phyloP scores from a whole-genome alignment of 2,329 filamentous ascomycete genomes.

The Cryphonectria parasitica region DNA sequence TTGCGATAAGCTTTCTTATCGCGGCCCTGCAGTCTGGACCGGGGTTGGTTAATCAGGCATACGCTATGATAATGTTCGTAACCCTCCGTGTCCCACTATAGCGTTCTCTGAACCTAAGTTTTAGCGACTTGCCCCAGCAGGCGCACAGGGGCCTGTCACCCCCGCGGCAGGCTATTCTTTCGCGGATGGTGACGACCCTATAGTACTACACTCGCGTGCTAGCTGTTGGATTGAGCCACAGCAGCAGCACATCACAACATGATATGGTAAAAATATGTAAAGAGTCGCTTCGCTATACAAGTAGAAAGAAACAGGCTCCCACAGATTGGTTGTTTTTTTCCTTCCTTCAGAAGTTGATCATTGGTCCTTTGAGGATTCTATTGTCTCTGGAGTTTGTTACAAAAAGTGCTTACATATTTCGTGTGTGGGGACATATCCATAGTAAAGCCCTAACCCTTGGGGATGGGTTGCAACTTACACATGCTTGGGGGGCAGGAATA shows the following conservation, averaged over 20 bases:
- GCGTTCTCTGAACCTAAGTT: background rate
- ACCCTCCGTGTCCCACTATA: background rate
- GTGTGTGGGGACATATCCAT: background rate
- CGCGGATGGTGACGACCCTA: background rate
- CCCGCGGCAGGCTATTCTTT: background rate
- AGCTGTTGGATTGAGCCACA: too few relatives aligned
- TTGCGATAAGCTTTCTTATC: constrained; percentile 16
- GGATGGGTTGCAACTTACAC: background rate
- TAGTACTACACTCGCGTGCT: background rate
- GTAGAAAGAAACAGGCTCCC: background rate
- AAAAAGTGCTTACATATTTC: background rate
- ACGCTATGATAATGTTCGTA: background rate
- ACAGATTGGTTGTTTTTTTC: too few relatives aligned
- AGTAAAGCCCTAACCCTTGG: background rate
- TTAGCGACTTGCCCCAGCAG: background rate
- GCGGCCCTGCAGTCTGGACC: background rate
- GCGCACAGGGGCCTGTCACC: background rate
- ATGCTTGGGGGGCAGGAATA: background rate
- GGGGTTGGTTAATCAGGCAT: background rate
- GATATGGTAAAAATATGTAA: background rate
- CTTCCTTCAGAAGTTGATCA: background rate
- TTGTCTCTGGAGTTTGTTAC: background rate
- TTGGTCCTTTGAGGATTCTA: background rate
- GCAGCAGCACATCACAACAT: background rate
- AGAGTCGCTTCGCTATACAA: too few relatives aligned